Conservation (phyloP, 805 yeast species). For the Priceomyces carsonii region DNA sequence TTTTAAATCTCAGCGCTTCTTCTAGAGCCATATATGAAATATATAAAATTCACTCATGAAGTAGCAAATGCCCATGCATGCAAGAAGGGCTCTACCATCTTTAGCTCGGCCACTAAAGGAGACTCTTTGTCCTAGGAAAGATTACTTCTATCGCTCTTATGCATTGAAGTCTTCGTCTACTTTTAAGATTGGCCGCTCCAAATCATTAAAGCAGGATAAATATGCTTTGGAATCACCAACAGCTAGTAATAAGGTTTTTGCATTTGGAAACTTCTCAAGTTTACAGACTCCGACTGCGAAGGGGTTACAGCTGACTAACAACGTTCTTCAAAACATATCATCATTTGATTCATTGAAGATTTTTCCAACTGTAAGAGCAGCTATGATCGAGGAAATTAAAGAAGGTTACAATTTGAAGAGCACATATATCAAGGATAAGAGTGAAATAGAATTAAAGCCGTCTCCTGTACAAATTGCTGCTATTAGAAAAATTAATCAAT, state of each 20-base stretch:
- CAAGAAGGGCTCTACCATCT: too few relatives aligned
- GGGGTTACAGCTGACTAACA: slow-evolving; percentile 32
- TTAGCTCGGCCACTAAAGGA: too few relatives aligned
- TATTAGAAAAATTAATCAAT: slow-evolving; percentile 52
- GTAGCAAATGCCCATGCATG: too few relatives aligned
- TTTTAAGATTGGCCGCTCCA: too few relatives aligned
- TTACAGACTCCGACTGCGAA: slow-evolving; percentile 42
- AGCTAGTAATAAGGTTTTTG: slow-evolving; percentile 9
- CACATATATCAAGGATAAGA: slow-evolving; percentile 32
- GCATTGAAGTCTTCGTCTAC: too few relatives aligned
- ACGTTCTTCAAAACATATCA: slow-evolving; percentile 46
- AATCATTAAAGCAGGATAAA: slow-evolving; percentile 5
- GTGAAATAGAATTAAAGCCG: slow-evolving; percentile 47
- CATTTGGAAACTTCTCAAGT: slow-evolving; percentile 52
- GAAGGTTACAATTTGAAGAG: slow-evolving; percentile 31
- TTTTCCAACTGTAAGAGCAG: slow-evolving; percentile 63
- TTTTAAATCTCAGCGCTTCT: too few relatives aligned
- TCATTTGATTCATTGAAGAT: slow-evolving; percentile 69
- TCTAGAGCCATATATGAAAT: too few relatives aligned
- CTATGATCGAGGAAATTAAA: slow-evolving; percentile 56
- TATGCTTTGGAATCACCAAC: slow-evolving; percentile 8
- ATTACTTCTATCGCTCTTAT: too few relatives aligned
- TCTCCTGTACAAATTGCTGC: slow-evolving; percentile 85
- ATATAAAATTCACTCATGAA: too few relatives aligned
- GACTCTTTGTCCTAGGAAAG: too few relatives aligned